These are phyloP conservation scores for Somion occarium DNA, from an alignment of 1,284 basidiomycete species.

Conservation along the genomic window DNA sequence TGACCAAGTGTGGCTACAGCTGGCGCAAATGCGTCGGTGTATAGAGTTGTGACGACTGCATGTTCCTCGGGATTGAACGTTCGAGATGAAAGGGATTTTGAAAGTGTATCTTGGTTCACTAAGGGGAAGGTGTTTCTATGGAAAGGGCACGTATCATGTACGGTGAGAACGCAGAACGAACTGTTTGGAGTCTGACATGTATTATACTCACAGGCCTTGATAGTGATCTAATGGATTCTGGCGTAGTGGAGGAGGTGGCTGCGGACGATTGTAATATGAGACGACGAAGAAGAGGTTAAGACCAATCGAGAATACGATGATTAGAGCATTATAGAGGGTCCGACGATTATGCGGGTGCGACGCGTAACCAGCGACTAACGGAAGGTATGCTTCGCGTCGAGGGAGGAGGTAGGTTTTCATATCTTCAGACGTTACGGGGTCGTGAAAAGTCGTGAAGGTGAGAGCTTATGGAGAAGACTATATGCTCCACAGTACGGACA, in stretches of 20 bases:
- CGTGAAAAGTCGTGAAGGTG: neutral
- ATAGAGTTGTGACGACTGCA: slow-evolving; percentile 37
- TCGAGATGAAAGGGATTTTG: neutral
- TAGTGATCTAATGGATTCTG: slow-evolving; percentile 1
- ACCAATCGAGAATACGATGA: neutral
- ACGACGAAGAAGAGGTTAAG: neutral
- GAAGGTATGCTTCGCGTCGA: neutral
- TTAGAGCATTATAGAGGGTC: neutral
- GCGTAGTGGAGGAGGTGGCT: neutral
- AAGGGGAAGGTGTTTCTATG: neutral
- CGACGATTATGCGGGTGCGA: neutral
- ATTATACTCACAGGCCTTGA: neutral
- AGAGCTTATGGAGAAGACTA: neutral
- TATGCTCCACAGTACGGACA: too few species aligned
- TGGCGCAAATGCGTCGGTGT: slow-evolving; percentile 35
- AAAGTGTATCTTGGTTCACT: neutral
- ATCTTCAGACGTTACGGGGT: neutral
- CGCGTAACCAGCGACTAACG: neutral
- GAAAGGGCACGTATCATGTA: neutral
- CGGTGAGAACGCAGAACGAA: too few species aligned
- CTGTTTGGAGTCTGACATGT: too few species aligned
- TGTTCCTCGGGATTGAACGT: slow-evolving; percentile 12
- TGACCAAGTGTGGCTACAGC: slow-evolving; percentile 38
- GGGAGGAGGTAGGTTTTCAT: neutral
- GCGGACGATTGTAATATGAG: neutral